Evolutionary conservation across 768 basidiomycete species (phyloP).

Genomic region (Lactarius vividus): DNA sequence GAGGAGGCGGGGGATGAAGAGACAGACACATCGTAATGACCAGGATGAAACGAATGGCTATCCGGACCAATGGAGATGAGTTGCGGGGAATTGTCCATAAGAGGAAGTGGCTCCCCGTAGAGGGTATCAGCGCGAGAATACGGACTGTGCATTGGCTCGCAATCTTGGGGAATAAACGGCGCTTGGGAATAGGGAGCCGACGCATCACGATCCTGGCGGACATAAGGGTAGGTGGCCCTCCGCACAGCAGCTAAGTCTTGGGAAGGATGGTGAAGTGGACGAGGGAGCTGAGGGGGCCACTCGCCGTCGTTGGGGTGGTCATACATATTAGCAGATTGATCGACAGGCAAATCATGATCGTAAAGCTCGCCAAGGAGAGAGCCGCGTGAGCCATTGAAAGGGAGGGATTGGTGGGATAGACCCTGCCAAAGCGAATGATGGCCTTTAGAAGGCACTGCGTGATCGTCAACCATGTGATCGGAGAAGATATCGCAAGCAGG

Average conservation of each 20-base stretch:
- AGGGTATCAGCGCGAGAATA: constrained; percentile 39
- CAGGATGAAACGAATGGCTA: constrained; percentile 32
- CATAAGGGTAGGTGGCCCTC: constrained; percentile 74
- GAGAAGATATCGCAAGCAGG: constrained; percentile 53
- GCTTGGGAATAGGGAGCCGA: constrained; percentile 39
- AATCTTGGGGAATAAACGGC: constrained; percentile 45
- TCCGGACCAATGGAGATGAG: constrained; percentile 39
- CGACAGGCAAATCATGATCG: constrained; percentile 50
- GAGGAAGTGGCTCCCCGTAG: constrained; percentile 41
- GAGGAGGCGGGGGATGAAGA: constrained; percentile 44
- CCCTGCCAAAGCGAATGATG: constrained; percentile 42
- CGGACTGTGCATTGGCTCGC: constrained; percentile 36
- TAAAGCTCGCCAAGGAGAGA: constrained; percentile 73
- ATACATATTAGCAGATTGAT: constrained; percentile 30
- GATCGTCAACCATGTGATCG: constrained; percentile 44
- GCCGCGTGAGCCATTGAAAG: constrained; percentile 41
- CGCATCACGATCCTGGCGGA: constrained; percentile 66
- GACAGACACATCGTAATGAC: constrained; percentile 36
- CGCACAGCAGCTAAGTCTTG: constrained; percentile 51
- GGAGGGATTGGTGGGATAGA: constrained; percentile 34
- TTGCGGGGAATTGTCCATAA: constrained; percentile 40
- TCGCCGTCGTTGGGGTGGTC: constrained; percentile 30
- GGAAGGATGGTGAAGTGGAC: constrained; percentile 32
- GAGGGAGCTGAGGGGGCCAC: constrained; percentile 29
- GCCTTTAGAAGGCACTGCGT: constrained; percentile 39